A percentile compares a stretch with the other conserved stretches of the same genome.
phyloP scores from a whole-genome alignment of 2,329 filamentous ascomycete genomes.

The Harringtonia aguacate region DNA sequence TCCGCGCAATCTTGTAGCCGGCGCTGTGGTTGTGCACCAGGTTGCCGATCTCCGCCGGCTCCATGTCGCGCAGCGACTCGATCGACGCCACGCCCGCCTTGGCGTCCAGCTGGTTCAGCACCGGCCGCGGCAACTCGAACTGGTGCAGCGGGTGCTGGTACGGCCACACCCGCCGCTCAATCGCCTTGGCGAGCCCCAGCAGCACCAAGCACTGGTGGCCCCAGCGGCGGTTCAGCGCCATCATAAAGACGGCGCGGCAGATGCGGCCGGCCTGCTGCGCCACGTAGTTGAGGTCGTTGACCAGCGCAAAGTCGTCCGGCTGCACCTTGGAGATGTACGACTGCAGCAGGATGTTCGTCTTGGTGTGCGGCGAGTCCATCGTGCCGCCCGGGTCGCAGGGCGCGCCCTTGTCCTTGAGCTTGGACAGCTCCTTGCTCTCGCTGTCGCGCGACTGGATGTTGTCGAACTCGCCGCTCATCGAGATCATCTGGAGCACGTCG shows the following conservation, averaged over 20 bases:
- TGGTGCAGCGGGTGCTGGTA: constrained; percentile 92
- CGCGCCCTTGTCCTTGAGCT: constrained; percentile 59
- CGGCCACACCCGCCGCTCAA: constrained; percentile 92
- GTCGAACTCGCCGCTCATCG: constrained; percentile 95
- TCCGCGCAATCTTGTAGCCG: constrained; percentile 68
- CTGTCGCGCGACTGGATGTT: constrained; percentile 89
- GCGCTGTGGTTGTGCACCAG: constrained; percentile 86
- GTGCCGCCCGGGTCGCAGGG: constrained; percentile 71
- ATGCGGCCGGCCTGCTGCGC: constrained; percentile 94
- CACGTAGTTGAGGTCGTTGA: constrained; percentile 88
- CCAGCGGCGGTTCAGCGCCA: constrained; percentile 90
- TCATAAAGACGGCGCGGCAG: constrained; percentile 92
- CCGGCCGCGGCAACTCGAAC: constrained; percentile 77
- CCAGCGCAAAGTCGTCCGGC: constrained; percentile 85
- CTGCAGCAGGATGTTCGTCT: constrained; percentile 92
- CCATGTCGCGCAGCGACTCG: constrained; percentile 86
- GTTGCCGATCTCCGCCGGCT: constrained; percentile 76
- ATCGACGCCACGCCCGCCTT: constrained; percentile 49
- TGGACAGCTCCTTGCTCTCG: constrained; percentile 77
- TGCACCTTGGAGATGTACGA: constrained; percentile 83
- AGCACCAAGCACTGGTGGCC: constrained; percentile 90
- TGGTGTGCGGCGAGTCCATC: constrained; percentile 64
- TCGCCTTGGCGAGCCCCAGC: constrained; percentile 87
- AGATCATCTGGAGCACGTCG: constrained; percentile 91
- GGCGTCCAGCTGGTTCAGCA: constrained; percentile 71